Base-by-base conservation (phyloP, 2,329 filamentous ascomycete genomes). In the Chrysoporthe cubensis region DNA sequence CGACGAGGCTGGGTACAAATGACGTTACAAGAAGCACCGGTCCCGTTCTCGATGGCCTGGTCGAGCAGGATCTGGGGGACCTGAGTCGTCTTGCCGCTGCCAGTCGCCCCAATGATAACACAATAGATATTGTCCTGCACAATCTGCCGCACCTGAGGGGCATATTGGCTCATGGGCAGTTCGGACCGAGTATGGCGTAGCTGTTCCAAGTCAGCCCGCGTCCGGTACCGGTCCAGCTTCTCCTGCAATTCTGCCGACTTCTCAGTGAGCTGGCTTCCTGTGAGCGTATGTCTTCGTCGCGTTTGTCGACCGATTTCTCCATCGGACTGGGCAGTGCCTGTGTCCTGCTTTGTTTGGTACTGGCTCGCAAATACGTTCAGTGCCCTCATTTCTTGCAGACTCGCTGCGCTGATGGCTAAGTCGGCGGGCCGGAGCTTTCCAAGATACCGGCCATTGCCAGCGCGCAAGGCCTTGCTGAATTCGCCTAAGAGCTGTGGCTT, bases 61-160 rank as follows among this genome's bases (percentile, higher is more conserved):
- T 85, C 82, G 2, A 86, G 73, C 37, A 86, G 68, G n/a, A 86
- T 82, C 69, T 85, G 84, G n/a, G 84, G 83, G 9, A 85, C 77
- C 73, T 86, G 84, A 0, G 67, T 69, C 14, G 67, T 69, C 40
- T 69, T 69, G 13, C 67, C 67, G 37, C 67, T 69, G 13, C 67
- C 67, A 14, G 67, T 69, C 3, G 67, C 67, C 9, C 67, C 67
- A 14, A 69, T 69, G 56, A 69, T 62, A 18, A 67, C 54, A 42
- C 67, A 44, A 57, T 65, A 69, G 11, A 67, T 62, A 43, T 69
- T 67, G 43, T 62, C 46, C 6, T 67, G 32, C 26, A 69, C 65
- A n/a, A 67, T 60, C n/a, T 60, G 18, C 11, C 57, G 52, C 21
- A 68, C 66, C 13, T 43, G 46, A 48, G 48, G 42, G 18, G 63